A percentile compares a stretch with the other conserved stretches of the same genome.
Evolutionary conservation across 208 protist species (phyloP).

Genomic region (Leishmania turanica): DNA sequence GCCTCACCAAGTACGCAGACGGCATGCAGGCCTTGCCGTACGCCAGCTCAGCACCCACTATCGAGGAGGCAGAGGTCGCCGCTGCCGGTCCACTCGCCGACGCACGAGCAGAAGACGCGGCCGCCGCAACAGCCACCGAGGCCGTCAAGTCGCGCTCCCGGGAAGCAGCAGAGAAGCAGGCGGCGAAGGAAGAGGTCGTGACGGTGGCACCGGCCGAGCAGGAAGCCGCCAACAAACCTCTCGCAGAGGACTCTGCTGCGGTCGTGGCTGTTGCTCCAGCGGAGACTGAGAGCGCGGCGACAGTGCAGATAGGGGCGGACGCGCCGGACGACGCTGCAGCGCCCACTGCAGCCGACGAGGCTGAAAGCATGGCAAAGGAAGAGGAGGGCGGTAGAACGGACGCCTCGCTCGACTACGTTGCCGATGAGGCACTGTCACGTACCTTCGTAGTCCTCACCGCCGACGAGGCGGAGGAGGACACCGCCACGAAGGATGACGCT

Average conservation of each 20-base stretch:
- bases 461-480: not conserved
- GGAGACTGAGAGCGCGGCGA: not conserved
- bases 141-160: not conserved
- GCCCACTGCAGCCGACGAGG: not conserved
- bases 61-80: not conserved
- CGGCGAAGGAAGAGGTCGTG: not conserved
- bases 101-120: not conserved
- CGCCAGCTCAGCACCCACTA: not conserved
- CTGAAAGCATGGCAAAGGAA: too few species aligned
- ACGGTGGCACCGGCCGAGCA: not conserved
- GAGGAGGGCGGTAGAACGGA: not conserved
- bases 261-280: not conserved
- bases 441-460: not conserved
- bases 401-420: not conserved
- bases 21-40: conserved; percentile 20
- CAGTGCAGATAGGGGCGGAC: not conserved
- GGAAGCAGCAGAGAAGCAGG: not conserved
- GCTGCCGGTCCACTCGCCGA: not conserved
- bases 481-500: not conserved
- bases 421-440: not conserved
- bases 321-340: not conserved
- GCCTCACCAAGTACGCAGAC: conserved; percentile 29
- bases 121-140: not conserved
- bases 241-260: not conserved
- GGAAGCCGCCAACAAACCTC: not conserved